Percentiles rank a stretch among this genome's conserved stretches.
Evolutionary conservation across 345 rosid genomes (phyloP).

Genomic region (Bretschneidera sinensis): DNA sequence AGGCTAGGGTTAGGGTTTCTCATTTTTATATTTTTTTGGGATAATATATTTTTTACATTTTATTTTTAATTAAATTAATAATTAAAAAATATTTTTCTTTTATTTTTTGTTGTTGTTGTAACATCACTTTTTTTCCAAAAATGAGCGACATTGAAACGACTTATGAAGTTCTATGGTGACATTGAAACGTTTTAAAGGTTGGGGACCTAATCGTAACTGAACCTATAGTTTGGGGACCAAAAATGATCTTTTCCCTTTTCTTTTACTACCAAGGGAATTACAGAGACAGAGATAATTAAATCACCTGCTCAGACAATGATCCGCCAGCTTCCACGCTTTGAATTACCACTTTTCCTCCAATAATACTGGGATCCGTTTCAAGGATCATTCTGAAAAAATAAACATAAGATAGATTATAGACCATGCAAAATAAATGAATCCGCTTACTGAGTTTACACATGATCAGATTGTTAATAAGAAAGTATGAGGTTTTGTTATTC

Average conservation of each 20-base stretch:
- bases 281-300: slow-evolving; percentile 3
- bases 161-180: slow-evolving; percentile 1
- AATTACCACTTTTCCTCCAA: slow-evolving; percentile 84
- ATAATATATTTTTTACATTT: too few species aligned
- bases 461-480: background rate
- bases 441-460: background rate
- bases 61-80: too few species aligned
- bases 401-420: background rate
- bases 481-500: too few species aligned
- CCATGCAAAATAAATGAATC: too few species aligned
- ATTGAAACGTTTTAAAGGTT: background rate
- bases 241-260: slow-evolving; percentile 2
- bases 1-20: too few species aligned
- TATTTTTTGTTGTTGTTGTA: too few species aligned
- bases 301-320: slow-evolving; percentile 82
- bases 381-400: slow-evolving; percentile 61
- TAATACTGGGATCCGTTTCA: slow-evolving; percentile 72
- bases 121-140: too few species aligned
- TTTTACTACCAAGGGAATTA: too few species aligned
- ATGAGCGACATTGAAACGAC: background rate
- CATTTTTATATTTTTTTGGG: too few species aligned
- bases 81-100: too few species aligned
- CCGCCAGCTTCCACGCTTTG: slow-evolving; percentile 71
- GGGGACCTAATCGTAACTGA: too few species aligned
- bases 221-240: too few species aligned